Evolutionary conservation across 2,329 filamentous ascomycete species (phyloP).

Genomic region (Pestalotiopsis sp.): DNA sequence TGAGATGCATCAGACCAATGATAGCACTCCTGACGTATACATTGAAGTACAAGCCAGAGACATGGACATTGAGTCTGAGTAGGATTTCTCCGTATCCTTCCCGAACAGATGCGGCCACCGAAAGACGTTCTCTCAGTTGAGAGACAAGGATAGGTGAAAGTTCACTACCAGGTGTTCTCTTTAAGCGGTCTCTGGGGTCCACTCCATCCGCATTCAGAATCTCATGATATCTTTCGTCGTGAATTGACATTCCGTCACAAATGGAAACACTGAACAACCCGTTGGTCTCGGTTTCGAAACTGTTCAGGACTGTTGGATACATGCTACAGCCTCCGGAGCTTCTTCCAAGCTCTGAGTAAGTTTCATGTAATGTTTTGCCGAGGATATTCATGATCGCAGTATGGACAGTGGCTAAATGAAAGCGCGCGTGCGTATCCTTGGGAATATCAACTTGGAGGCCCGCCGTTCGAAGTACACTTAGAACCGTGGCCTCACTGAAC

Average conservation of each 20-base stretch:
- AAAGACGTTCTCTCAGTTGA: background rate
- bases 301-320: background rate
- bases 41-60: background rate
- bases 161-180: background rate
- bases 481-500: background rate
- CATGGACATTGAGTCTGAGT: background rate
- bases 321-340: background rate
- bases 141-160: background rate
- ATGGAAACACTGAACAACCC: background rate
- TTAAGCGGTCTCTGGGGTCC: accelerated
- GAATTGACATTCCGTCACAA: background rate
- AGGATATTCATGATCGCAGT: background rate
- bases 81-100: background rate
- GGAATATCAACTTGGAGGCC: no score
- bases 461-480: background rate
- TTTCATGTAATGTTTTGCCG: background rate
- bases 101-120: background rate
- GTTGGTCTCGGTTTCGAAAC: background rate
- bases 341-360: background rate
- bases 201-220: accelerated
- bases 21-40: background rate
- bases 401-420: no score
- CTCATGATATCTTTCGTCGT: background rate
- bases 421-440: no score
- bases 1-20: background rate